These are phyloP conservation scores for Populus tomentosa DNA, from an alignment of 441 rosid genomes.

Conservation along the genomic window DNA sequence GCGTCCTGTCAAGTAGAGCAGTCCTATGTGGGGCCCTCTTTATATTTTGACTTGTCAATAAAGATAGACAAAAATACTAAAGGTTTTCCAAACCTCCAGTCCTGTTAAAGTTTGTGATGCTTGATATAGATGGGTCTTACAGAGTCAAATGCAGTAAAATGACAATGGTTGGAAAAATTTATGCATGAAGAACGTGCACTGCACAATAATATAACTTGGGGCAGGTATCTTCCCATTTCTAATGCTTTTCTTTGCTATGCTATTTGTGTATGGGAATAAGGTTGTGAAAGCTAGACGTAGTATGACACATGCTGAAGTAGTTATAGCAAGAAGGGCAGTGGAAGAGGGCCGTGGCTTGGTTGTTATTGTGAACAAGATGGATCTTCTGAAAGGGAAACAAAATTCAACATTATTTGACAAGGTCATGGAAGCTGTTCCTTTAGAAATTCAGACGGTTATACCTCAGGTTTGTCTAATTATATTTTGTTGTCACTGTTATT, in stretches of 20 bases:
- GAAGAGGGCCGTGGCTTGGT: conserved; percentile 98
- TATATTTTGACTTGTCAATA: neutral
- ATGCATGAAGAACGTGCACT: neutral
- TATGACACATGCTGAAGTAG: conserved; percentile 95
- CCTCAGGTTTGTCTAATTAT: conserved; percentile 64
- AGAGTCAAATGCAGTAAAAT: neutral
- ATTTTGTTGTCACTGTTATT: neutral
- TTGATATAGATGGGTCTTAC: neutral
- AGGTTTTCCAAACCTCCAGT: neutral
- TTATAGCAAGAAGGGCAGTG: conserved; percentile 82
- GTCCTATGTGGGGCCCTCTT: neutral
- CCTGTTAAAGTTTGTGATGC: neutral
- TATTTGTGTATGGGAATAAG: conserved; percentile 27
- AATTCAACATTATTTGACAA: conserved; percentile 46
- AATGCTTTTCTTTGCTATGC: conserved; percentile 10
- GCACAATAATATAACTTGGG: neutral
- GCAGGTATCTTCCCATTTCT: neutral
- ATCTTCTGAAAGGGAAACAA: conserved; percentile 60
- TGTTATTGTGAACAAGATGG: conserved; percentile 91
- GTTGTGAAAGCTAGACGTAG: conserved; percentile 67
- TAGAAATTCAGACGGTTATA: conserved; percentile 83
- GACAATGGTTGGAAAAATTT: neutral
- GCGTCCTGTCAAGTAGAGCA: neutral
- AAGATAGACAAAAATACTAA: neutral
- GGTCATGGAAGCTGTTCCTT: conserved; percentile 87